Conservation (phyloP, 805 yeast genomes). For the Candida tibetensis region DNA sequence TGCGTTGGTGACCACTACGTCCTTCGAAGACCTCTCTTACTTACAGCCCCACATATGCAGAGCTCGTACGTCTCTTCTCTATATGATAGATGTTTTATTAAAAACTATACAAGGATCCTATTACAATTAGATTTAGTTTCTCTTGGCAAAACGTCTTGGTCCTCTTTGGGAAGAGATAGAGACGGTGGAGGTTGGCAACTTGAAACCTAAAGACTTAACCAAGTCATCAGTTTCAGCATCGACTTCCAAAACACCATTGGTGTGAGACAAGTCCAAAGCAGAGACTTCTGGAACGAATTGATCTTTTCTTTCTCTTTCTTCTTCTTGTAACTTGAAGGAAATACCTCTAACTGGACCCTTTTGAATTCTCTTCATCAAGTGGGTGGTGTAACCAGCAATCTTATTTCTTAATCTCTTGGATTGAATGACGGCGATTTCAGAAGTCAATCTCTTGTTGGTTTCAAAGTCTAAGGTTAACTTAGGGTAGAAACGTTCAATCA, state of each 20-base stretch:
- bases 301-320: conserved; percentile 99
- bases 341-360: conserved; percentile 99
- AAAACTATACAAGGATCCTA: neutral
- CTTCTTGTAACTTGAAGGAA: conserved; percentile 99
- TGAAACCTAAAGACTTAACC: conserved; percentile 90
- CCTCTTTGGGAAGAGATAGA: conserved; percentile 87
- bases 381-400: conserved; percentile 99
- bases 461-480: conserved; percentile 98
- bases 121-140: conserved; percentile 52
- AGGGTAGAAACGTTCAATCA: conserved; percentile 99
- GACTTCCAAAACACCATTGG: conserved; percentile 94
- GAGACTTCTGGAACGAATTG: conserved; percentile 99
- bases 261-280: conserved; percentile 96
- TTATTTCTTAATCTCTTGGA: conserved; percentile 99
- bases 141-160: conserved; percentile 88
- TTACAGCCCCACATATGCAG: too few species aligned
- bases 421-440: conserved; percentile 98
- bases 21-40: too few species aligned
- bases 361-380: conserved; percentile 99
- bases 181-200: conserved; percentile 79
- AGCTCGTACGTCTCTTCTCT: too few species aligned
- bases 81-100: neutral
- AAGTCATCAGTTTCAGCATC: conserved; percentile 95
- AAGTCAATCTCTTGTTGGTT: conserved; percentile 99
- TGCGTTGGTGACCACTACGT: too few species aligned